Base-by-base conservation (phyloP, 2,329 filamentous ascomycete genomes). In the Chrysoporthe austroafricana region DNA sequence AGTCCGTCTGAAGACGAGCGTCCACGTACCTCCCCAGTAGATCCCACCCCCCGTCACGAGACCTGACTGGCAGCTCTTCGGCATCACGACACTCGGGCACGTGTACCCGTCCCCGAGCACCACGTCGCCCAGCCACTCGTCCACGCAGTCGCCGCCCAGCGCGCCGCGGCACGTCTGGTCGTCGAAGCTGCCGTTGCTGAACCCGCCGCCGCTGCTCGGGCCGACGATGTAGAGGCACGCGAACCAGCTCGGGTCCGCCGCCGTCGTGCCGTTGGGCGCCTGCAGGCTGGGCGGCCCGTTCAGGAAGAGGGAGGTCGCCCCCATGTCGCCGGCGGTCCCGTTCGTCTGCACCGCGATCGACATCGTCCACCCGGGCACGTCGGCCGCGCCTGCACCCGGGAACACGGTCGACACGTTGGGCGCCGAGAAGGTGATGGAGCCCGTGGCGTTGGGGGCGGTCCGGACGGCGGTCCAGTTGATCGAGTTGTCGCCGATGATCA, bases 311-410 rank as follows among this genome's bases (percentile, higher is more conserved):
- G 36, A 43, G 57, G 57, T 60, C 6, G 57, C 57, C 42, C 11
- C 13, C 36, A 11, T 43, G n/a, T 42, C 34, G 18, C 44, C 34
- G 57, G 39, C 2, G n/a, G 34, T 21, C 9, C 32, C 34, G 54
- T 58, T 59, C 4, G 39, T 39, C 39, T 14, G 57, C 57, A 60
- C 57, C 4, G 57, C 57, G 39, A 60, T 44, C 32, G 36, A 43
- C 57, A 60, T 42, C n/a, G 57, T 60, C 57, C 57, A 60, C n/a
- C 57, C 57, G 8, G 39, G 39, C 32, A 60, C 21, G 39, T 39
- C 13, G 14, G 34, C 14, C 2, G 32, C 34, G 9, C 7, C n/a
- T 9, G 13, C 2, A 4, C n/a, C 39, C 11, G 39, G 36, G 21
- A 42, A 43, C 13, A 18, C 18, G n/a, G 57, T 21, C 32, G 57